Evolutionary conservation across 2,329 filamentous ascomycete genomes (phyloP).

Genomic region (Botrytis byssoidea): DNA sequence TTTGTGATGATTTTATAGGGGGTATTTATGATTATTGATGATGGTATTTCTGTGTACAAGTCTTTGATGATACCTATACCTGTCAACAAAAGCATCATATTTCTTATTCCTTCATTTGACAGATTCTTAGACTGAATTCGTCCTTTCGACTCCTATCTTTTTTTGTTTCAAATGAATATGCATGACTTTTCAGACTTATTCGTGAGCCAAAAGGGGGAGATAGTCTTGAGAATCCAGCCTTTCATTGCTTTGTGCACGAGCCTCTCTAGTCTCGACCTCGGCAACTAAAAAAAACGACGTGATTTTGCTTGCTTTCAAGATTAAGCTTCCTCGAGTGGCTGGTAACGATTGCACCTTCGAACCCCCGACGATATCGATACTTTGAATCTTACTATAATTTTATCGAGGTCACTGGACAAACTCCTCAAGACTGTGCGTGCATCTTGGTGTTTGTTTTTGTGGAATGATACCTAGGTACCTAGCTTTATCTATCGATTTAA

Average conservation of each 20-base stretch:
- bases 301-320: background rate
- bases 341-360: background rate
- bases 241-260: background rate
- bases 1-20: background rate
- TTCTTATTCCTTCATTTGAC: background rate
- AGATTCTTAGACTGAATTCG: background rate
- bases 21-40: background rate
- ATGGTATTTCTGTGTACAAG: background rate
- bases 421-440: background rate
- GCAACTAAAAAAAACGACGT: slow-evolving; percentile 4
- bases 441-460: background rate
- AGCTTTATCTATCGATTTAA: background rate
- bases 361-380: background rate
- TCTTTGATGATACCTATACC: background rate
- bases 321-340: background rate
- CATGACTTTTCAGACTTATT: background rate
- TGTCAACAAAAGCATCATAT: background rate
- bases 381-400: background rate
- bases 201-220: background rate
- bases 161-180: background rate
- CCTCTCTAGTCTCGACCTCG: slow-evolving; percentile 1
- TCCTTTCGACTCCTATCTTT: background rate
- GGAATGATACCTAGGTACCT: background rate
- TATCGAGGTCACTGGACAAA: background rate
- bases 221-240: background rate